Evolutionary conservation across 495 filamentous ascomycete species (phyloP), one percentile per base, ranked within the genome.

Genomic region (Apiosordaria backusii): DNA sequence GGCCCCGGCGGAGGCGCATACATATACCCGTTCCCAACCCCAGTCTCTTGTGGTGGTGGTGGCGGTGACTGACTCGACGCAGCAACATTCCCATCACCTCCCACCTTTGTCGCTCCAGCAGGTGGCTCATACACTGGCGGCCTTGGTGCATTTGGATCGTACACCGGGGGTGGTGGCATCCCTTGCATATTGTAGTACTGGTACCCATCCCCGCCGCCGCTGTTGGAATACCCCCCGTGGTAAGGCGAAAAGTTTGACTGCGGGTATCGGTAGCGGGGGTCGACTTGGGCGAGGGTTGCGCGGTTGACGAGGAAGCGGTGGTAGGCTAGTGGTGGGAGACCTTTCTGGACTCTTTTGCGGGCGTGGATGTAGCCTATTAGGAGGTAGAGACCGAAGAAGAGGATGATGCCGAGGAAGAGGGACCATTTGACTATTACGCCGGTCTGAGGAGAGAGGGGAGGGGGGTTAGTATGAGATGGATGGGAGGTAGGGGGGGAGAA

Each of bases 301-400:
- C 83, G 81, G 61, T 84, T 81, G 60, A 91, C 79, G 24, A 92
- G 83, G 83, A 85, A 90, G 88, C 86, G 79, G 74, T 93, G 90
- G 74, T 92, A 92, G 29, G 67, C 71, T 54, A 92, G 75, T 6
- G 90, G 89, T 13, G 80, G 76, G 53, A 84, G 72, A 18, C 89
- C 89, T 68, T 82, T 84, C 53, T 77, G 80, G 61, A 92, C 78
- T 57, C 91, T 83, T 55, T 79, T 77, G 77, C 86, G 83, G 50
- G 90, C 90, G 74, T 93, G 90, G 67, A 87, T 82, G 67, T 85
- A 84, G 68, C 87, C 86, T 40, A 87, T 72, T 29, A 90, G 71
- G 70, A 87, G 78, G 65, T 84, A 80, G 26, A 86, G 72, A 68
- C 83, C 67, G 64, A 88, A 71, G 50, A 88, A 45, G 29, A 83